These are phyloP conservation scores for Verbascum thapsus DNA, from an alignment of 257 asterid species.

Conservation along the genomic window DNA sequence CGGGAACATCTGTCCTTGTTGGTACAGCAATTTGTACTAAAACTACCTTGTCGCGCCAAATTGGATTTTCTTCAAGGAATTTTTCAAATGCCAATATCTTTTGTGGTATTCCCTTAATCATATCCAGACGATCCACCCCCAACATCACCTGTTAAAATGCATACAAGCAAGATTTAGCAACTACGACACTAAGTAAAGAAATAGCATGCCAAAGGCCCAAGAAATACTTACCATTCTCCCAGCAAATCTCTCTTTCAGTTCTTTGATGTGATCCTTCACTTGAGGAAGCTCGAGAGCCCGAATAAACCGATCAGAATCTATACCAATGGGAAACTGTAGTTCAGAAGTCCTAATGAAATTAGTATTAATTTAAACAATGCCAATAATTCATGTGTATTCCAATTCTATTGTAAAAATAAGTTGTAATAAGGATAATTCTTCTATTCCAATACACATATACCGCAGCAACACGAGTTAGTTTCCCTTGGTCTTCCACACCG, in stretches of 20 bases:
- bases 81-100: slow-evolving; percentile 94
- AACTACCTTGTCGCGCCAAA: slow-evolving; percentile 89
- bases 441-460: slow-evolving; percentile 39
- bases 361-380: slow-evolving; percentile 13
- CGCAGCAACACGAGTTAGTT: slow-evolving; percentile 92
- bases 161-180: slow-evolving; percentile 12
- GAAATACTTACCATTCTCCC: slow-evolving; percentile 69
- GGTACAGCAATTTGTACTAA: slow-evolving; percentile 94
- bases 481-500: slow-evolving; percentile 95
- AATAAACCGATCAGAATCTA: slow-evolving; percentile 86
- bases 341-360: slow-evolving; percentile 35
- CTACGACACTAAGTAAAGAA: background rate
- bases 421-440: slow-evolving; percentile 21
- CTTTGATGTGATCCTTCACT: slow-evolving; percentile 71
- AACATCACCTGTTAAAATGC: slow-evolving; percentile 70
- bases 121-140: slow-evolving; percentile 93
- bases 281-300: slow-evolving; percentile 80
- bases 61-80: slow-evolving; percentile 91
- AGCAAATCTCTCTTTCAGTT: slow-evolving; percentile 80
- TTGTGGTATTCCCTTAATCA: slow-evolving; percentile 93
- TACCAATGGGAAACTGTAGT: slow-evolving; percentile 92
- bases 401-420: slow-evolving; percentile 27
- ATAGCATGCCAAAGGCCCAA: slow-evolving; percentile 13
- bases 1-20: slow-evolving; percentile 95
- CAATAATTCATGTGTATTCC: slow-evolving; percentile 3